A percentile compares a stretch with the other conserved stretches of the same genome.
phyloP scores from a whole-genome alignment of 257 asterid species.

The Phtheirospermum japonicum region DNA sequence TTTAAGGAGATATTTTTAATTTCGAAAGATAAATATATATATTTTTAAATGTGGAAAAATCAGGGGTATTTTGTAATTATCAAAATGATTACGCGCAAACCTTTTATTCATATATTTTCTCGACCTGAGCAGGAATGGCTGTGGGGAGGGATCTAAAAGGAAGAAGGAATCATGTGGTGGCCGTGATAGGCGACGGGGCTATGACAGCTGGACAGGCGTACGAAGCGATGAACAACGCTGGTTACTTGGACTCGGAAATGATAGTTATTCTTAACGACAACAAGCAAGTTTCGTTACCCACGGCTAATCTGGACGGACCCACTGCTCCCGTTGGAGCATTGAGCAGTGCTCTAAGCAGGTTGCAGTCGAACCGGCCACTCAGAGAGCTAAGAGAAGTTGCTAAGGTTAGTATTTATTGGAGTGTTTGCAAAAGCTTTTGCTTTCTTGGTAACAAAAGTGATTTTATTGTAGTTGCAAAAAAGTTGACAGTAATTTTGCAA shows the following conservation, averaged over 20 bases:
- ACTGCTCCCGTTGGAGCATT: slow-evolving; percentile 88
- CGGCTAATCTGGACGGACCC: slow-evolving; percentile 87
- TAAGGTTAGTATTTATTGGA: slow-evolving; percentile 36
- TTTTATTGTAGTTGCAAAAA: too few relatives aligned
- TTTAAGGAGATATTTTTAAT: too few relatives aligned
- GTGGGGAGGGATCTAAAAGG: slow-evolving; percentile 91
- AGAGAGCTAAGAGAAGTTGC: slow-evolving; percentile 92
- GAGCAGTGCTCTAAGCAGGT: slow-evolving; percentile 79
- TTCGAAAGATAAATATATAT: too few relatives aligned
- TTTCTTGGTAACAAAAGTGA: too few relatives aligned
- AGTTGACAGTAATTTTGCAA: too few relatives aligned
- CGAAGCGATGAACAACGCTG: slow-evolving; percentile 97
- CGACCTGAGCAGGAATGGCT: slow-evolving; percentile 68
- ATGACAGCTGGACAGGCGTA: slow-evolving; percentile 98
- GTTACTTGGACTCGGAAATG: slow-evolving; percentile 91
- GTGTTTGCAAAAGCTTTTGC: too few relatives aligned
- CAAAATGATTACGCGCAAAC: too few relatives aligned
- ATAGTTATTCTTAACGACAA: slow-evolving; percentile 89
- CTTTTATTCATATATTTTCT: too few relatives aligned
- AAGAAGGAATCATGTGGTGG: slow-evolving; percentile 61
- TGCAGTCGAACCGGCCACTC: slow-evolving; percentile 83
- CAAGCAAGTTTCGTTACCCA: slow-evolving; percentile 93
- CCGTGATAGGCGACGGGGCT: slow-evolving; percentile 96
- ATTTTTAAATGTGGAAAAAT: too few relatives aligned
- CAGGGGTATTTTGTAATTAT: too few relatives aligned